A percentile compares a stretch with the other conserved stretches of the same genome.
These are phyloP conservation scores for Coffea eugenioides DNA, from an alignment of 257 asterid genomes.

Conservation along the genomic window DNA sequence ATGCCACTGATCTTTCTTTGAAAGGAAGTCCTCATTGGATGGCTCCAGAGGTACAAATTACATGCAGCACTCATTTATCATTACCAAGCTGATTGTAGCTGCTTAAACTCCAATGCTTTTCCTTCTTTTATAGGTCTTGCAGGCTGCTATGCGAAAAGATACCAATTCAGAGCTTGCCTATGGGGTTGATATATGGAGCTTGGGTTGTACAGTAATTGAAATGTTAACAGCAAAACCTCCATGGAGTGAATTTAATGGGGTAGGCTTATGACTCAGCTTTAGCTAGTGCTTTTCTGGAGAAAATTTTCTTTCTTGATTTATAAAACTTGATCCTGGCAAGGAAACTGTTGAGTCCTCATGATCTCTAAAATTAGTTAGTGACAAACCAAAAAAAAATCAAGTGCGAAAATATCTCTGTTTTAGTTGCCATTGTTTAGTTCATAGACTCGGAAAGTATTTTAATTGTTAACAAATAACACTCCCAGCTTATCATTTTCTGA, in stretches of 20 bases:
- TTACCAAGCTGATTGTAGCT: conserved; percentile 1
- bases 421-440: not conserved
- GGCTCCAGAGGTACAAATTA: conserved; percentile 83
- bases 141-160: conserved; percentile 72
- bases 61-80: conserved; percentile 4
- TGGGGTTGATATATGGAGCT: conserved; percentile 88
- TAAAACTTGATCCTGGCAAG: not conserved
- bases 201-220: conserved; percentile 91
- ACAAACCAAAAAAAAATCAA: not conserved
- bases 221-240: conserved; percentile 93
- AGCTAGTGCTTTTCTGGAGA: not conserved
- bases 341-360: not conserved
- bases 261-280: conserved; percentile 20
- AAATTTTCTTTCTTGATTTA: not conserved
- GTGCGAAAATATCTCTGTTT: not conserved
- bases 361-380: not conserved
- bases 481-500: not conserved
- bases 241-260: conserved; percentile 69
- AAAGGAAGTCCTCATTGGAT: conserved; percentile 95
- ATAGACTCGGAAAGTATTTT: not conserved
- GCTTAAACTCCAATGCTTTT: not conserved
- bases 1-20: conserved; percentile 53
- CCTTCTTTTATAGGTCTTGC: conserved; percentile 54
- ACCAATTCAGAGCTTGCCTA: conserved; percentile 61
- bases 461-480: not conserved